A percentile compares a stretch with the other conserved stretches of the same genome.
phyloP scores from a whole-genome alignment of 257 asterid genomes.

The Pogostemon cablin region DNA sequence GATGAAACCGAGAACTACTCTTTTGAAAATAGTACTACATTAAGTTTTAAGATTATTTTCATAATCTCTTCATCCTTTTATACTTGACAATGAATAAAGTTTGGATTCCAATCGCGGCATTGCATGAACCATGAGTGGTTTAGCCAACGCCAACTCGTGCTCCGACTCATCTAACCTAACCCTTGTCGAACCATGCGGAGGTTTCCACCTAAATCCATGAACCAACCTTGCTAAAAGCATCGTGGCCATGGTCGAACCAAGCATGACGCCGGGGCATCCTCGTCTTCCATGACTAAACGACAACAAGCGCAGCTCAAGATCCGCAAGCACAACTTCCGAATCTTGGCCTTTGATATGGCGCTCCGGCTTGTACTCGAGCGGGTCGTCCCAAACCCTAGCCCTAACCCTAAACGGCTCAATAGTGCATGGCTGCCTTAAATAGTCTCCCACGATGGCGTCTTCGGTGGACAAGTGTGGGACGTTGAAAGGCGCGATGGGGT shows the following conservation, averaged over 20 bases:
- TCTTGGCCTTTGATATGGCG: conserved; percentile 24
- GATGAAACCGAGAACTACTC: too few relatives aligned
- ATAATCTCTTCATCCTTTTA: not conserved
- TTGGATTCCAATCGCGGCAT: conserved; percentile 24
- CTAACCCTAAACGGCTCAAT: conserved; percentile 39
- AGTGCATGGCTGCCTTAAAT: conserved; percentile 41
- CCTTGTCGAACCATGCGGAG: not conserved
- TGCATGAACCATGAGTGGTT: conserved; percentile 27
- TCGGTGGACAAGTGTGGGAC: conserved; percentile 34
- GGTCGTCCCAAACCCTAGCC: conserved; percentile 41
- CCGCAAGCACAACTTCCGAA: conserved; percentile 16
- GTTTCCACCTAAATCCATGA: conserved; percentile 28
- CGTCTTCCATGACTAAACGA: conserved; percentile 44
- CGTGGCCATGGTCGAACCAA: conserved; percentile 29
- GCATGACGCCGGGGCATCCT: conserved; percentile 34
- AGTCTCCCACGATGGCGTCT: conserved; percentile 34
- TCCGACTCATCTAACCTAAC: conserved; percentile 17
- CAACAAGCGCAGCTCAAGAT: conserved; percentile 25
- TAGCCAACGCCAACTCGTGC: not conserved
- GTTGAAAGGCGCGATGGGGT: conserved; percentile 36
- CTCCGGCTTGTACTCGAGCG: conserved; percentile 33
- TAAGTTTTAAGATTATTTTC: too few relatives aligned
- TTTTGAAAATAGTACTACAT: too few relatives aligned
- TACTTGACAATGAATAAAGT: conserved; percentile 9
- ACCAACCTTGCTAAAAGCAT: conserved; percentile 36